These are phyloP conservation scores for Clohesyomyces aquaticus DNA, from an alignment of 495 filamentous ascomycete genomes.

Conservation along the genomic window DNA sequence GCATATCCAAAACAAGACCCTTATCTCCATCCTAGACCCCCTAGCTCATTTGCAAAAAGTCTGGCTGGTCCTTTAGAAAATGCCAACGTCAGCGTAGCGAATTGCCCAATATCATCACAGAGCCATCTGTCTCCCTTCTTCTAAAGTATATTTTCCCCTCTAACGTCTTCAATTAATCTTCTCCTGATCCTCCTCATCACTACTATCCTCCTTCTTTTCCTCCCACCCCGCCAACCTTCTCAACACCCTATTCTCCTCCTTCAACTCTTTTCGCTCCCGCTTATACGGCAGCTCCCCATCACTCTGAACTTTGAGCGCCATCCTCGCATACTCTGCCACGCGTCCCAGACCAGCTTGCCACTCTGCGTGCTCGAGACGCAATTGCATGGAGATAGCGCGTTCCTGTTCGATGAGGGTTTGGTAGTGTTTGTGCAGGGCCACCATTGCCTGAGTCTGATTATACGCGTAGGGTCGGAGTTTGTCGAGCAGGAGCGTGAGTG, in stretches of 20 bases:
- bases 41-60: too few species aligned
- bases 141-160: too few species aligned
- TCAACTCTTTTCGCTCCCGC: slow-evolving; percentile 40
- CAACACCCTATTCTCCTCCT: slow-evolving; percentile 47
- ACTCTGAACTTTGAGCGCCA: slow-evolving; percentile 37
- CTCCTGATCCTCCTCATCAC: slow-evolving; percentile 41
- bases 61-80: too few species aligned
- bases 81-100: too few species aligned
- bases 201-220: slow-evolving; percentile 31
- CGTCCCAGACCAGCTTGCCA: slow-evolving; percentile 59
- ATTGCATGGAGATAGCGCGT: slow-evolving; percentile 59
- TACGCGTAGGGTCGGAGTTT: slow-evolving; percentile 66
- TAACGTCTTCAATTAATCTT: background rate
- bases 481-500: slow-evolving; percentile 60
- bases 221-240: slow-evolving; percentile 45
- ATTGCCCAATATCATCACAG: too few species aligned
- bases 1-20: too few species aligned
- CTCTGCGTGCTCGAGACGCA: slow-evolving; percentile 65
- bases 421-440: slow-evolving; percentile 63
- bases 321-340: slow-evolving; percentile 38
- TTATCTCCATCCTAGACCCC: too few species aligned
- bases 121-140: too few species aligned
- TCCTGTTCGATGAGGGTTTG: slow-evolving; percentile 61
- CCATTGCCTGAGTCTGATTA: slow-evolving; percentile 62
- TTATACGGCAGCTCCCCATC: slow-evolving; percentile 36